These are phyloP conservation scores for Colletotrichum tofieldiae DNA, from an alignment of 2,329 filamentous ascomycete species.

Conservation along the genomic window DNA sequence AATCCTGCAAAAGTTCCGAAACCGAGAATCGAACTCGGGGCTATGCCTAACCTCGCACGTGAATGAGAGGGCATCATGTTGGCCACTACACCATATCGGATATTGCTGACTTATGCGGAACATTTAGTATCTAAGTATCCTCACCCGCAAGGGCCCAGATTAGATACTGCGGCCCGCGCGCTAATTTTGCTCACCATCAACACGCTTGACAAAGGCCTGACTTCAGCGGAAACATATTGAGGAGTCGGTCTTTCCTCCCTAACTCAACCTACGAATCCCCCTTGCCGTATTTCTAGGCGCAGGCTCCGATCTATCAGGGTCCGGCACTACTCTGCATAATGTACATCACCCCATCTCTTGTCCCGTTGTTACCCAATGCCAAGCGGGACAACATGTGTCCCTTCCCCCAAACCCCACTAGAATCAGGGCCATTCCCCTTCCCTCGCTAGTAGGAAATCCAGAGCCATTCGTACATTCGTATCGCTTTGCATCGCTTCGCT, in stretches of 20 bases:
- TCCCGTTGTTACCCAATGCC: neutral
- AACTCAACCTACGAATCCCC: neutral
- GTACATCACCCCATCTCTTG: neutral
- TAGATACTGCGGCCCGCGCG: neutral
- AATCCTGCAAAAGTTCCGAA: conserved; percentile 14
- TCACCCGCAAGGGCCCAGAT: neutral
- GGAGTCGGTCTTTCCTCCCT: neutral
- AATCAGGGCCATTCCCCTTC: neutral
- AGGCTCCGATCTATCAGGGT: neutral
- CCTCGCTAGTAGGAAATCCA: neutral
- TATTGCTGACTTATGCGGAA: fast-evolving
- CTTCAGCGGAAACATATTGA: neutral
- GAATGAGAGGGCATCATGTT: conserved; percentile 36
- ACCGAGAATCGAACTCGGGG: conserved; percentile 39
- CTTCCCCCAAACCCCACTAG: neutral
- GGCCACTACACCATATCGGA: conserved; percentile 40
- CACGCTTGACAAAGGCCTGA: neutral
- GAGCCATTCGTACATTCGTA: neutral
- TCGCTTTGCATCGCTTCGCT: conserved; percentile 19
- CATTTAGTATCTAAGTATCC: fast-evolving
- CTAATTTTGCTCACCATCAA: neutral
- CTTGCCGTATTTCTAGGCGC: too few relatives aligned
- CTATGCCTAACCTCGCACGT: conserved; percentile 24
- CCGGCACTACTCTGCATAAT: neutral
- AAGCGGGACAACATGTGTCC: neutral